Base-by-base conservation (phyloP, 2,329 filamentous ascomycete species). In the Colletotrichum brevisporum region DNA sequence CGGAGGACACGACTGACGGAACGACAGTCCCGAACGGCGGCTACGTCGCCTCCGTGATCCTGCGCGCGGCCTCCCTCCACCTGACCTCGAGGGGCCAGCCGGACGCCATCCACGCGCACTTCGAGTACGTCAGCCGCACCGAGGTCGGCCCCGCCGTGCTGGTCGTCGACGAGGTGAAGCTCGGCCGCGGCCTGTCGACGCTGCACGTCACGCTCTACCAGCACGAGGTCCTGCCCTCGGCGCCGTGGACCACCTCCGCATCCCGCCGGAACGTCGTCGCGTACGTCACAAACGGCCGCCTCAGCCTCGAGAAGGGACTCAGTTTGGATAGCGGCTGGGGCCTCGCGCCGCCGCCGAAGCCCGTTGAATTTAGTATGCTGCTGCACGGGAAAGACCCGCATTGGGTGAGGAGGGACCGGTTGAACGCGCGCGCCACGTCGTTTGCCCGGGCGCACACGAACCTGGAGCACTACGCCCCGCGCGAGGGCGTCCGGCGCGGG, bases 1-100 rank as follows among this genome's bases (percentile, higher is more conserved):
- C 47, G 16, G 6, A 18, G 21, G 16, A 12, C 6, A 12, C 21
- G 16, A 18, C 41, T 62, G 55, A 69, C 45, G 8, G 3, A 4
- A 6, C 16, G 27, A 5, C 55, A 81, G 80, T 85, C 15, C 83
- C 83, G 2, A 83, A 86, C 64, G 83, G 84, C 67, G 83, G 84
- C 48, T 86, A 84, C 64, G 78, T 84, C 1, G 80, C 83, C 5
- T 77, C 80, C 16, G 77, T 81, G 55, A 77, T 86, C 56, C 74
- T 84, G 47, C 72, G 75, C 4, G 80, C 78, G 3, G 79, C 79
- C 8, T 74, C 72, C 13, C 67, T 72, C 3, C 81, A 84, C 65
- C 76, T 84, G 16, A 56, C 71, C 16, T 58, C 73, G 1, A 74
- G 75, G 2, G 72, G 74, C 18, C 83, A 84, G 50, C 75, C 78